Percentiles rank a stretch among this genome's conserved stretches.
These are phyloP conservation scores for Terfezia claveryi DNA, from an alignment of 495 filamentous ascomycete genomes.

Conservation along the genomic window DNA sequence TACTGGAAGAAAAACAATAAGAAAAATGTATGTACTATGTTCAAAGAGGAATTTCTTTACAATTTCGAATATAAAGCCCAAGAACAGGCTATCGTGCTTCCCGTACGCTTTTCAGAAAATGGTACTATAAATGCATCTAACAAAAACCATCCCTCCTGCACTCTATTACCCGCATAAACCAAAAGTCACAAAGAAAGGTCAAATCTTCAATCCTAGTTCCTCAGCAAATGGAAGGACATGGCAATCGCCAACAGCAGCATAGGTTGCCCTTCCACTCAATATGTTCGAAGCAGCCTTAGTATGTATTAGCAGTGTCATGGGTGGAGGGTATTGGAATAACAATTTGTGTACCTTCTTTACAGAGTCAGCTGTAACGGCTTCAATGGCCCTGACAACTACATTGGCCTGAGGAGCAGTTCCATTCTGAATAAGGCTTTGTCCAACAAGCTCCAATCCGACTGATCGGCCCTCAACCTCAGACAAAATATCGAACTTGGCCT, in stretches of 20 bases:
- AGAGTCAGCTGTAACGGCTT: conserved; percentile 58
- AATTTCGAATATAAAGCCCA: no score
- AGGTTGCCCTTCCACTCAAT: conserved; percentile 68
- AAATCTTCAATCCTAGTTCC: conserved; percentile 84
- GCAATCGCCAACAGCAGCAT: conserved; percentile 72
- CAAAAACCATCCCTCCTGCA: neutral
- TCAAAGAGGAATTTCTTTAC: no score
- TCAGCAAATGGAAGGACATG: conserved; percentile 75
- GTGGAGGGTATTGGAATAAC: neutral
- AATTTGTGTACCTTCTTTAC: conserved; percentile 56
- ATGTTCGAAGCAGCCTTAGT: conserved; percentile 63
- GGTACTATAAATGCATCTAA: neutral
- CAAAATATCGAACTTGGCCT: conserved; percentile 82
- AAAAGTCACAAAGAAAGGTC: conserved; percentile 18
- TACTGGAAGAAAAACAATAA: no score
- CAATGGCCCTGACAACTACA: conserved; percentile 56
- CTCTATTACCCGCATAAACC: neutral
- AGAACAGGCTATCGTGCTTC: no score
- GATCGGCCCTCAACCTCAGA: conserved; percentile 44
- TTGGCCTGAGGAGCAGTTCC: conserved; percentile 71
- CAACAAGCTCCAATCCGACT: conserved; percentile 24
- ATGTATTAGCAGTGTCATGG: conserved; percentile 10
- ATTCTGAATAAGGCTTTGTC: conserved; percentile 42
- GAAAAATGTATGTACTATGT: no score
- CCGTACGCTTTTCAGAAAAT: neutral